Evolutionary conservation across 1,284 basidiomycete species (phyloP), one percentile per base, ranked within the genome.

Genomic region (Microbotryum scabiosae): DNA sequence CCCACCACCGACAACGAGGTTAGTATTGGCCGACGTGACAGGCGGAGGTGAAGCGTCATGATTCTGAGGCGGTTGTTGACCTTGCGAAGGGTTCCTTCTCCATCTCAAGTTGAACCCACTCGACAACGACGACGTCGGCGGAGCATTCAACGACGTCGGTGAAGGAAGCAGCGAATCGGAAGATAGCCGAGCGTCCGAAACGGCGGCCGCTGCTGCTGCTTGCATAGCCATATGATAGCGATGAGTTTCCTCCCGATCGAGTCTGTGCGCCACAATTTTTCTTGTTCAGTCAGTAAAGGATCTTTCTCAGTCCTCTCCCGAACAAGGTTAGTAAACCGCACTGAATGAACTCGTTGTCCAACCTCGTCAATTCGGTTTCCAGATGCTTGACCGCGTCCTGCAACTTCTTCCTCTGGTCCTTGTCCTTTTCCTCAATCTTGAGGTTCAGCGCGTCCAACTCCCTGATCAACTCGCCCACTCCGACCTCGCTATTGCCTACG

Each of bases 171-270:
- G 36, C 20, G 52, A 50, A 32, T 50, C 49, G 51, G 48, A 23
- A 7, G 52, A 59, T 1, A 25, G 32, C 18, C 26, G 26, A 5
- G 28, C 47, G 2, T 49, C 47, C 14, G 36, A 41, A 41, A 41
- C 47, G 21, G 47, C 47, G 2, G 28, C 21, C 20, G 47, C 21
- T 18, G 21, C 47, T 4, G 46, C 52, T 36, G 36, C 50, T 36
- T 56, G 60, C 9, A 54, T 32, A 20, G 51, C 55, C 52, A 59
- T 56, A 25, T 54, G 47, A 60, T 59, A 53, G 43, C 64, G 57
- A 51, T 65, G 60, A 8, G 61, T 50, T 30, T 66, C 67, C 25
- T 68, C 67, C 49, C 64, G 64, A 44, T 68, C 67, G 43, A 68
- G 54, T 28, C 66, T 68, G 58, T 6, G 14, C 14, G 43, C 7